Base-by-base conservation (phyloP, 108 stramenopile genomes). In the Nannochloropsis oceanica region DNA sequence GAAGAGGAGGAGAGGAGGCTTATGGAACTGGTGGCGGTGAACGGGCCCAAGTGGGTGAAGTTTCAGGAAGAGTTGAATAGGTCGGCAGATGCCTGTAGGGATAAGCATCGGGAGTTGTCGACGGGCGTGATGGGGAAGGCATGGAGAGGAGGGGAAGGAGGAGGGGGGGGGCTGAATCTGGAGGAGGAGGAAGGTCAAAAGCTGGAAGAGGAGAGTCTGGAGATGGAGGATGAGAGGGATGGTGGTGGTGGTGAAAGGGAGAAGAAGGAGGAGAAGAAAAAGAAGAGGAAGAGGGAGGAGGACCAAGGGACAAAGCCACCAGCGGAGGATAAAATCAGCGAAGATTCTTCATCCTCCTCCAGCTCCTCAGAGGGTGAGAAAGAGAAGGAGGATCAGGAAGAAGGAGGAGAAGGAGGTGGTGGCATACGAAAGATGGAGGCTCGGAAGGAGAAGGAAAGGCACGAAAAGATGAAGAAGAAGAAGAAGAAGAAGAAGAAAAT, bases 1-100 rank as follows among this genome's bases (percentile, higher is more conserved):
- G 25, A 26, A 12, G 84, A 81, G 25, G 87, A 87, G 42, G 87
- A 80, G 43, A 25, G n/a, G 42, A 42, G n/a, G 73, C 25, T 86
- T 2, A 43, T 79, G 82, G 34, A 25, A 13, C 79, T 86, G 86
- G 86, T 86, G 79, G 43, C 26, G 14, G 44, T 44, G 73, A 81
- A 43, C 50, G 86, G 86, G 34, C 81, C 50, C 0, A 82, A 83
- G 86, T 86, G 86, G 86, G 13, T 25, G 42, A 25, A n/a, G 50
- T 50, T 86, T 50, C 81, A 83, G 73, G 46, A 50, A 59, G n/a
- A 25, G 2, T 42, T 86, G 27, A 50, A 50, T 8, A 44, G 86
- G n/a, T 42, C 44, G 13, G 81, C 86, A 12, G 86, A 86, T 34
- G 73, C 86, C 13, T 86, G 86, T 59, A 86, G 86, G 43, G 86